phyloP scores from a whole-genome alignment of 306 rosid genomes.

The Acacia acuminata region DNA sequence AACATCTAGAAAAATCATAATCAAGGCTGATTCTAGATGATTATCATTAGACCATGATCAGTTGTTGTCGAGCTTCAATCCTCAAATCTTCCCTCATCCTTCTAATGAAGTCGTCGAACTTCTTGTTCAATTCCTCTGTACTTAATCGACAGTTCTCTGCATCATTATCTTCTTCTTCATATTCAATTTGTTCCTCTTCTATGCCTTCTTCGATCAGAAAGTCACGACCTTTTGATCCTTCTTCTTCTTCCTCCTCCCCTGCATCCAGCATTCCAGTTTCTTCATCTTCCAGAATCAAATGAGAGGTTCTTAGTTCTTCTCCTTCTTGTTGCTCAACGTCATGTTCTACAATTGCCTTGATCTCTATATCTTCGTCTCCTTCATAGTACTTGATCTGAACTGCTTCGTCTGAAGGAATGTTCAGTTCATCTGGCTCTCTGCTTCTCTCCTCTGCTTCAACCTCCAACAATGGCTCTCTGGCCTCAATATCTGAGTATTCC shows the following conservation, averaged over 20 bases:
- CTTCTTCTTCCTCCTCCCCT: background rate
- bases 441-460: conserved; percentile 24
- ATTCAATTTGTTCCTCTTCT: conserved; percentile 40
- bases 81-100: conserved; percentile 72
- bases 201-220: conserved; percentile 34
- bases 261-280: conserved; percentile 25
- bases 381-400: conserved; percentile 25
- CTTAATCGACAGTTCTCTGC: conserved; percentile 41
- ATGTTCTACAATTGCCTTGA: conserved; percentile 19
- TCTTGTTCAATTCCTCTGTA: conserved; percentile 80
- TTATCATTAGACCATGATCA: conserved; percentile 49
- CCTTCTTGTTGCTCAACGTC: background rate
- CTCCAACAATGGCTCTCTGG: conserved; percentile 7
- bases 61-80: conserved; percentile 63
- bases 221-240: conserved; percentile 17
- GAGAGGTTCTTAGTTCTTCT: conserved; percentile 21
- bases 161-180: conserved; percentile 26
- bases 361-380: conserved; percentile 28
- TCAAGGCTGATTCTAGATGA: background rate
- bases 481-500: conserved; percentile 26
- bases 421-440: conserved; percentile 10
- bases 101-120: conserved; percentile 79
- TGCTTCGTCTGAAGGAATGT: conserved; percentile 34
- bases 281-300: conserved; percentile 30
- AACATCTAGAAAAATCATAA: background rate